These are phyloP conservation scores for Protea cynaroides DNA, from an alignment of 164 flowering plant genomes.

Conservation along the genomic window DNA sequence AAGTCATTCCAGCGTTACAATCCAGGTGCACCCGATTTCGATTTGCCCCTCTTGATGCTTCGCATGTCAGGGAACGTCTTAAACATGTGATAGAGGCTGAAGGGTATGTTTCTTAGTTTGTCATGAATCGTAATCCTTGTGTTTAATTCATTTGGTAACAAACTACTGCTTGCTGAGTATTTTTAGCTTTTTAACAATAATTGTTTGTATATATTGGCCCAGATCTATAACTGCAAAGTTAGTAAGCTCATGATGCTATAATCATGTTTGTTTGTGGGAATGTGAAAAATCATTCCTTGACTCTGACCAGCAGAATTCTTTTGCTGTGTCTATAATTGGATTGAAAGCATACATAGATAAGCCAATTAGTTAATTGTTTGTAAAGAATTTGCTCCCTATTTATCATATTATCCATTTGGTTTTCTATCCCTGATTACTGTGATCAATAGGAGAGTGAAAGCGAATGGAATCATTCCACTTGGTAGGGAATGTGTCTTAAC, in stretches of 20 bases:
- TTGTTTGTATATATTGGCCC: not conserved
- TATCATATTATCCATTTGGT: too few species aligned
- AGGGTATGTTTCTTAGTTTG: slow-evolving; percentile 38
- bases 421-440: too few species aligned
- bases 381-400: too few species aligned
- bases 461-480: too few species aligned
- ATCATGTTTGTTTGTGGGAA: not conserved
- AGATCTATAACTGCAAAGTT: not conserved
- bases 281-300: not conserved
- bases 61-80: slow-evolving; percentile 75
- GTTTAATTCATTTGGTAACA: not conserved
- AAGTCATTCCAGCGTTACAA: slow-evolving; percentile 92
- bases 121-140: not conserved
- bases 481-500: too few species aligned
- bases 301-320: not conserved
- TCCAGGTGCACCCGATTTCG: slow-evolving; percentile 97
- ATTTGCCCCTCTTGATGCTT: slow-evolving; percentile 87
- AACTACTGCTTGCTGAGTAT: not conserved
- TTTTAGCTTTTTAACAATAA: too few species aligned
- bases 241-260: not conserved
- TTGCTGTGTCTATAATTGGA: not conserved
- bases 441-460: too few species aligned
- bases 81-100: slow-evolving; percentile 75
- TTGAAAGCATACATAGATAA: too few species aligned
- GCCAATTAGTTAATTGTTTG: too few species aligned